phyloP scores from a whole-genome alignment of 192 early-diverging fungal genomes.

The Coemansia sp. region DNA sequence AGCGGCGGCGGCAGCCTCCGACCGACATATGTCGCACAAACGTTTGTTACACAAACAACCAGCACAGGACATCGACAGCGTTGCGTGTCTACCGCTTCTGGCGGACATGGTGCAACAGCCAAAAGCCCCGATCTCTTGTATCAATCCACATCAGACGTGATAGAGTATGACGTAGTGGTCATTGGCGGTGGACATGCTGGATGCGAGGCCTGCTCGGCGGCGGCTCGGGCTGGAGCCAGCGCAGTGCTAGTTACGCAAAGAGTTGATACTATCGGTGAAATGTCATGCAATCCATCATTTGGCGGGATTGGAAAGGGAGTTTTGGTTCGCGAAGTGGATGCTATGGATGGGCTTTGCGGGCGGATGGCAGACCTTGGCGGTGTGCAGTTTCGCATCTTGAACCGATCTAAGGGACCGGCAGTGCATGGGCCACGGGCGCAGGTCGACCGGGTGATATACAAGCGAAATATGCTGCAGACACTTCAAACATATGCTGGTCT shows the following conservation, averaged over 20 bases:
- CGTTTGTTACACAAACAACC: neutral
- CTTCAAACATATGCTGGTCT: constrained; percentile 67
- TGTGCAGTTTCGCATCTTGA: constrained; percentile 79
- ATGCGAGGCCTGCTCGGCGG: constrained; percentile 75
- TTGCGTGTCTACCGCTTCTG: neutral
- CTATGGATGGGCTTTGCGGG: constrained; percentile 80
- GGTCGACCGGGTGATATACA: constrained; percentile 77
- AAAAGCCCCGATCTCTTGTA: neutral
- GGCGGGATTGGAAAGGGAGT: constrained; percentile 83
- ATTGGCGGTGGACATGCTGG: constrained; percentile 85
- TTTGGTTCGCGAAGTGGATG: constrained; percentile 76
- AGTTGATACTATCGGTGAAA: constrained; percentile 75
- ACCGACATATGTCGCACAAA: neutral
- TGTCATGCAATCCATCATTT: constrained; percentile 88
- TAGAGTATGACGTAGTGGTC: constrained; percentile 68
- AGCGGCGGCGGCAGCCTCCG: neutral
- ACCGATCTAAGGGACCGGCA: constrained; percentile 77
- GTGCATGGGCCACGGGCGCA: constrained; percentile 82
- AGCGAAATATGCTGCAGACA: constrained; percentile 65
- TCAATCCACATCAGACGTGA: neutral
- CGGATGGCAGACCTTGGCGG: constrained; percentile 72
- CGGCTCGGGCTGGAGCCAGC: constrained; percentile 68
- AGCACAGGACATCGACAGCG: neutral
- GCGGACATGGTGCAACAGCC: neutral
- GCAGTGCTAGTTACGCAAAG: constrained; percentile 74